phyloP scores from a whole-genome alignment of 352 stramenopile genomes.

The Phytophthora cryptogea region DNA sequence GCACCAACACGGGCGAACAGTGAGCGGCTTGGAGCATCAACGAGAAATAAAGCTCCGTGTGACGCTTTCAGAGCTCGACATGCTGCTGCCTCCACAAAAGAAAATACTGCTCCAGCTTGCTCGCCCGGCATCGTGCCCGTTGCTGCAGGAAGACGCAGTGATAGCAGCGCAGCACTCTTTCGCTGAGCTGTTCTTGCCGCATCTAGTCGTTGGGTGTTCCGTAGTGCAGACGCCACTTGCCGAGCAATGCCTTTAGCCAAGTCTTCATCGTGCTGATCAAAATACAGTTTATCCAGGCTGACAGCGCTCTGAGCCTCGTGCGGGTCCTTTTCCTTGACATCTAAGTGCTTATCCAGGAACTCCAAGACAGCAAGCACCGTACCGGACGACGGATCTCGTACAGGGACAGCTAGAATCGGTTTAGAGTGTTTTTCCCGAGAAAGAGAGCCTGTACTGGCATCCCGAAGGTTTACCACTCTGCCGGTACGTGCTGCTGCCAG shows the following conservation, averaged over 20 bases:
- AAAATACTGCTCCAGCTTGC: constrained; percentile 38
- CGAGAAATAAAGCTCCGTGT: constrained; percentile 76
- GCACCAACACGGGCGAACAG: constrained; percentile 66
- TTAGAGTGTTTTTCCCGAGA: constrained; percentile 32
- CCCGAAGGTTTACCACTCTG: constrained; percentile 77
- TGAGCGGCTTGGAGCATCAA: constrained; percentile 72
- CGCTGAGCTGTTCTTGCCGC: constrained; percentile 56
- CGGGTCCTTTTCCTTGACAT: background rate
- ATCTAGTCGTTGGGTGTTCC: constrained; percentile 69
- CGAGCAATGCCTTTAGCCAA: constrained; percentile 64
- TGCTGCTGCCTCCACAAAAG: constrained; percentile 33
- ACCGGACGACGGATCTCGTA: constrained; percentile 70
- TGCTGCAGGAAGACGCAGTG: constrained; percentile 33
- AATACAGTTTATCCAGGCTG: constrained; percentile 63
- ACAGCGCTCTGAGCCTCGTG: background rate
- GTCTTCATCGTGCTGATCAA: constrained; percentile 74
- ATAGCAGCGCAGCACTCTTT: constrained; percentile 68
- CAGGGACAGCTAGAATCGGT: constrained; percentile 79
- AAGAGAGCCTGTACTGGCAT: constrained; percentile 46
- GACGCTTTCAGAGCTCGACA: constrained; percentile 32
- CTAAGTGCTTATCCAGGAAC: constrained; percentile 56
- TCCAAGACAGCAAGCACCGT: constrained; percentile 69
- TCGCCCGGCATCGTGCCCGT: constrained; percentile 37
- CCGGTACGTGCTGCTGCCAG: constrained; percentile 66
- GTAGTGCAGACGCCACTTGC: constrained; percentile 69